These are phyloP conservation scores for Rehmannia glutinosa DNA, from an alignment of 257 asterid species.

Conservation along the genomic window DNA sequence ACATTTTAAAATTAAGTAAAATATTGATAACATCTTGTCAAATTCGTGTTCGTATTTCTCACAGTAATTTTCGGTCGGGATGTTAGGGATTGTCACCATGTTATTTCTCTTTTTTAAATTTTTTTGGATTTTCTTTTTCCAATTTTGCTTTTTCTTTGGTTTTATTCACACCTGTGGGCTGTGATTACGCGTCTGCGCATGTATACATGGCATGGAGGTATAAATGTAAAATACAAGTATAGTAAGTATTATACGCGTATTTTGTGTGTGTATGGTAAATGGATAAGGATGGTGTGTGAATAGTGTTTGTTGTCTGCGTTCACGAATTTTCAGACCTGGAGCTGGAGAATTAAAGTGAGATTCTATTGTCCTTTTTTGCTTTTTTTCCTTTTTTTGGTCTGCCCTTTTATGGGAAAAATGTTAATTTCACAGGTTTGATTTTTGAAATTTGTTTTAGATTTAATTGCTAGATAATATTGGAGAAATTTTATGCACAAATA, in stretches of 20 bases:
- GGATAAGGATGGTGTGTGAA: not conserved
- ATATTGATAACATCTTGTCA: no score
- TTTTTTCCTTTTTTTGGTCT: not conserved
- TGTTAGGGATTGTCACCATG: no score
- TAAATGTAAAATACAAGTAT: not conserved
- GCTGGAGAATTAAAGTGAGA: not conserved
- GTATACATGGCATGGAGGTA: not conserved
- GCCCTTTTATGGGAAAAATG: not conserved
- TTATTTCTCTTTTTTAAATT: not conserved
- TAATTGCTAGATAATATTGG: constrained; percentile 3
- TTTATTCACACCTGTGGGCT: not conserved
- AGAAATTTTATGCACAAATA: not conserved
- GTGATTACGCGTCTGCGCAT: not conserved
- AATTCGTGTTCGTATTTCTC: no score
- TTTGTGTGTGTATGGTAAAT: not conserved
- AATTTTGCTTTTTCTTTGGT: not conserved
- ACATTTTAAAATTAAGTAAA: no score
- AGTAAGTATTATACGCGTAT: not conserved
- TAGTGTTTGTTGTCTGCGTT: not conserved
- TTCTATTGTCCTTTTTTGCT: constrained; percentile 11
- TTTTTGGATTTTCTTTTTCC: not conserved
- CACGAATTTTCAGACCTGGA: not conserved
- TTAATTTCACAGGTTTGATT: not conserved
- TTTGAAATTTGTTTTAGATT: no score
- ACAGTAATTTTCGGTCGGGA: no score